Percentiles rank a stretch among this genome's conserved stretches.
Evolutionary conservation across 139 green algal species (phyloP).

Genomic region (Monoraphidium neglectum): DNA sequence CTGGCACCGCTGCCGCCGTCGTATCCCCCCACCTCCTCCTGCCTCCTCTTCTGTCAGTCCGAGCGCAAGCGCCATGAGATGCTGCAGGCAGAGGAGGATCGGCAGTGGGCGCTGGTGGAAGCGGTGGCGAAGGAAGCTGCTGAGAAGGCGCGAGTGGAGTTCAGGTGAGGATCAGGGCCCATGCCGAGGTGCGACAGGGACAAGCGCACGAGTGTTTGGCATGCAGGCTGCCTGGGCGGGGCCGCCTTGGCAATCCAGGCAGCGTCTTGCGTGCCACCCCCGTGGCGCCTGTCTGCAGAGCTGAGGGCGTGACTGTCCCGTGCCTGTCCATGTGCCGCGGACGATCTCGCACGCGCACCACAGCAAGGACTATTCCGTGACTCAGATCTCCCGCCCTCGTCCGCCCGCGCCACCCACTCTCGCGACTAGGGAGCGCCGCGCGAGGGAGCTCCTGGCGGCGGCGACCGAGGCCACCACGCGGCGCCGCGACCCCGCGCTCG

Average conservation of each 20-base stretch:
- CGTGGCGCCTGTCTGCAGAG: too few species aligned
- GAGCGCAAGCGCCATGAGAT: slow-evolving; percentile 49
- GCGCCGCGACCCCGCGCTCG: slow-evolving; percentile 46
- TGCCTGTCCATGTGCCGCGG: too few species aligned
- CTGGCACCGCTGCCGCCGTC: too few species aligned
- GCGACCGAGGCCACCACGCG: slow-evolving; percentile 48
- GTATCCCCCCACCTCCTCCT: too few species aligned
- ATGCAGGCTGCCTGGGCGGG: too few species aligned
- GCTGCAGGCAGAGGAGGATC: slow-evolving; percentile 61
- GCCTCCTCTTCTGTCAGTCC: slow-evolving; percentile 36
- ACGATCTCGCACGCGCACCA: too few species aligned
- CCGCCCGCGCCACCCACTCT: neutral
- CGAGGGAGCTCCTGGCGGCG: slow-evolving; percentile 40
- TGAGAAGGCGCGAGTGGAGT: slow-evolving; percentile 37
- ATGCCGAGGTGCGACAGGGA: too few species aligned
- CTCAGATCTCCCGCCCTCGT: neutral
- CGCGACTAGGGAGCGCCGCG: slow-evolving; percentile 22
- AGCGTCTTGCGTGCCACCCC: too few species aligned
- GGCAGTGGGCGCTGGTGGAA: slow-evolving; percentile 52
- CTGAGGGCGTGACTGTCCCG: too few species aligned
- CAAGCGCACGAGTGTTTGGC: too few species aligned
- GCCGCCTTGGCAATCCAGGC: too few species aligned
- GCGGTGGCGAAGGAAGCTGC: slow-evolving; percentile 45
- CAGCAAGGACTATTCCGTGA: neutral
- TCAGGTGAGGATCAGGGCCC: slow-evolving; percentile 17